phyloP scores from a whole-genome alignment of 345 rosid genomes.

The Corchorus olitorius region DNA sequence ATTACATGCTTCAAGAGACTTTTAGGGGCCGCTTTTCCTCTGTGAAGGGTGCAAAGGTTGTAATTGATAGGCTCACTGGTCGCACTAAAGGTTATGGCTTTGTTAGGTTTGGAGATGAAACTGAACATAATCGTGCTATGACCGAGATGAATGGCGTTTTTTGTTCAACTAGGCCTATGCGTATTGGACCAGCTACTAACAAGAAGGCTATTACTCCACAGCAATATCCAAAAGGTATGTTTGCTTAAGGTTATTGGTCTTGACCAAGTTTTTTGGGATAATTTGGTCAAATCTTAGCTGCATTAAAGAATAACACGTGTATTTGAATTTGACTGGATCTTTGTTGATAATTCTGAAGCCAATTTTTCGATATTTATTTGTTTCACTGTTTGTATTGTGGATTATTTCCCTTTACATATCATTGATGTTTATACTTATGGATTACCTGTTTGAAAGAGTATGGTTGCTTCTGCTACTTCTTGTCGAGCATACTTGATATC shows the following conservation, averaged over 20 bases:
- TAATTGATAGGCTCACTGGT: constrained; percentile 83
- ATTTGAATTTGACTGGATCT: background rate
- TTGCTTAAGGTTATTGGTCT: background rate
- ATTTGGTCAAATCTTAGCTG: background rate
- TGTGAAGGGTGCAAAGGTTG: constrained; percentile 87
- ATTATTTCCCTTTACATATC: background rate
- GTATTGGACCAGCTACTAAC: constrained; percentile 78
- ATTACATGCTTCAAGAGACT: constrained; percentile 81
- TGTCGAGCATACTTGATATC: constrained; percentile 16
- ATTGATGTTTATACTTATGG: background rate
- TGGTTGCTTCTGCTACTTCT: constrained; percentile 11
- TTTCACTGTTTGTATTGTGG: background rate
- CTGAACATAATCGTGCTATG: constrained; percentile 85
- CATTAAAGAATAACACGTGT: background rate
- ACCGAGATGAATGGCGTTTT: constrained; percentile 87
- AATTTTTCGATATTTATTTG: background rate
- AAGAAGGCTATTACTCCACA: constrained; percentile 66
- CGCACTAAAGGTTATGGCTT: constrained; percentile 93
- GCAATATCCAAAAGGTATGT: constrained; percentile 65
- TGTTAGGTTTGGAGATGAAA: constrained; percentile 82
- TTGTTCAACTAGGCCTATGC: constrained; percentile 93
- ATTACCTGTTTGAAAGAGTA: background rate
- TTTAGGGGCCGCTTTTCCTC: constrained; percentile 70
- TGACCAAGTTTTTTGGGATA: background rate
- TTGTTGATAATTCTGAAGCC: background rate